Base-by-base conservation (phyloP, 164 flowering plant genomes). In the Dillenia turbinata region DNA sequence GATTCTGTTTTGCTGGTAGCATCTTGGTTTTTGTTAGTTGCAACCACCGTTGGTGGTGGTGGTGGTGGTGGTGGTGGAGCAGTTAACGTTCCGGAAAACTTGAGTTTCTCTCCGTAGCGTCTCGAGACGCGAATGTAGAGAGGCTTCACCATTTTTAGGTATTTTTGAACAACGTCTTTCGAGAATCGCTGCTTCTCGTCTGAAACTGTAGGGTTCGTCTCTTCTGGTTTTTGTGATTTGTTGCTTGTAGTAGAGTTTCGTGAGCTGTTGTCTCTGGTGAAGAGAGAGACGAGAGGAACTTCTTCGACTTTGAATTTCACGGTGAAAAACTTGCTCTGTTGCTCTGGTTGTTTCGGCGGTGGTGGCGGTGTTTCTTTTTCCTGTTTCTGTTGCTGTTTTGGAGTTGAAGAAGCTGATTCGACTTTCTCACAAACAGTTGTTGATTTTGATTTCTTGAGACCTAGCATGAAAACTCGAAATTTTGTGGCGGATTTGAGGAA, bases 221-320 rank as follows among this genome's bases (percentile, higher is more conserved):
- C 78, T 0, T 60, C 76, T 47, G 47, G 45, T 57, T 24, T 70
- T 65, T 72, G 77, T 40, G 40, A 66, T 75, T 69, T 59, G 70
- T 13, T 65, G 17, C 47, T 66, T 64, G 49, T 51, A 33, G 40
- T 72, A 9, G 64, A 52, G 2, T 52, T 61, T 53, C 81, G 64
- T 8, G 84, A 76, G 65, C 83, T 77, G 68, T 56, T 74, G 62
- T 84, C 88, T 62, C 87, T 75, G 12, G 84, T 79, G 69, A 88
- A 83, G 24, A 85, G 66, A 10, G 95, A 88, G 54, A 78, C 68
- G 3, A 86, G 59, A 7, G 90, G 92, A 16, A 75, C 95, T 53
- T 89, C 98, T 44, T 88, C 95, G 0, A 81, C 88, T 68, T 86
- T 89, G 55, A 89, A 80, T 58, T 89, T 91, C 62, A 87, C 93